These are phyloP conservation scores for Clavariopsis aquatica DNA, from an alignment of 495 filamentous ascomycete species.

Conservation along the genomic window DNA sequence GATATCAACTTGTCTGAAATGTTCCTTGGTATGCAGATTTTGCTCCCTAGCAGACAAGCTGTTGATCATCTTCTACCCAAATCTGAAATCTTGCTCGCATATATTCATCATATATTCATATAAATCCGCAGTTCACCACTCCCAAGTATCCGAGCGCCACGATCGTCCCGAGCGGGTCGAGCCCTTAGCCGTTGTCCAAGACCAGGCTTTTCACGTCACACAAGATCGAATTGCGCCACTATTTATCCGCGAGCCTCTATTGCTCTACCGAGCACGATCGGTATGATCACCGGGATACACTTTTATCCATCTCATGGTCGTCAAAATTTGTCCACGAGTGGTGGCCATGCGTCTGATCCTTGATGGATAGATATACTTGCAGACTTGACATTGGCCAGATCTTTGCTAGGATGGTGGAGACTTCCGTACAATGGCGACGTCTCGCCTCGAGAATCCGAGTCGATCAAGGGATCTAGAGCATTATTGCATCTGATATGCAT, in stretches of 20 bases:
- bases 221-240: background rate
- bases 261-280: background rate
- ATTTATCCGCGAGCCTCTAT: background rate
- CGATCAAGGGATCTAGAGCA: background rate
- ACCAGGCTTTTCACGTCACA: background rate
- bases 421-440: background rate
- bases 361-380: background rate
- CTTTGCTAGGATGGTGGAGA: background rate
- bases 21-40: too few species aligned
- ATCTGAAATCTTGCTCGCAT: background rate
- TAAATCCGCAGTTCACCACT: background rate
- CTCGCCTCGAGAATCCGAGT: background rate
- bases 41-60: background rate
- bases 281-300: background rate
- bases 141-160: background rate
- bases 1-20: too few species aligned
- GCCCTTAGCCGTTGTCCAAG: background rate
- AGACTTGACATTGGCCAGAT: background rate
- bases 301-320: background rate
- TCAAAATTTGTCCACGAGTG: too few species aligned
- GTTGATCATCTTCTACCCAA: background rate
- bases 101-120: background rate
- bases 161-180: background rate
- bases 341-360: background rate
- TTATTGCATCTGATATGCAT: background rate